Percentiles rank a stretch among this genome's conserved stretches.
Conservation (phyloP, 768 basidiomycete species). For the Peribolospora kevripleyi region DNA sequence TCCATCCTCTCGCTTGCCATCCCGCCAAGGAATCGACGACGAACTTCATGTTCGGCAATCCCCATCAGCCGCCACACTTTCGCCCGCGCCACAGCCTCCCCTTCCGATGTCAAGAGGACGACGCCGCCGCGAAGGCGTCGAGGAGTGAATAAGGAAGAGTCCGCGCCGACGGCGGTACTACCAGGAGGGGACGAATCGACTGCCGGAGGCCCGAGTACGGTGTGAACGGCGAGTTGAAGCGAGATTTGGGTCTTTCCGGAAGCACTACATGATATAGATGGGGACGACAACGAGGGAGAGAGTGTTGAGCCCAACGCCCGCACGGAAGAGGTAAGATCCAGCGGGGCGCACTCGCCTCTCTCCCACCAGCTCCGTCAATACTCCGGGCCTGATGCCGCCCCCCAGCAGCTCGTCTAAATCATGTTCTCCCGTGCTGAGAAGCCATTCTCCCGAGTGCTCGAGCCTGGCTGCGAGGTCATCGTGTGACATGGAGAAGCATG, state of each 20-base stretch:
- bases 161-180: conserved; percentile 47
- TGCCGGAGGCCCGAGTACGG: conserved; percentile 33
- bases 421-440: no score
- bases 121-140: conserved; percentile 8
- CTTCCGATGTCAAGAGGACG: conserved; percentile 16
- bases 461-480: no score
- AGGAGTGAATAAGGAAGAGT: conserved; percentile 43
- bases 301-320: not conserved
- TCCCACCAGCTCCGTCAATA: conserved; percentile 2
- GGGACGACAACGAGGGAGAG: not conserved
- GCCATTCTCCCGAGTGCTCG: no score
- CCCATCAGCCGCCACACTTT: conserved; percentile 7
- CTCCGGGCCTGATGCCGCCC: conserved; percentile 5
- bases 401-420: conserved; percentile 2
- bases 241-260: conserved; percentile 87
- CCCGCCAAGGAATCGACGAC: not conserved
- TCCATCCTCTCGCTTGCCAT: not conserved
- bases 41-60: conserved; percentile 11
- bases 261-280: conserved; percentile 30
- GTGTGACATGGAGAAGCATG: no score
- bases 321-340: not conserved
- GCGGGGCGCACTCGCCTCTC: not conserved
- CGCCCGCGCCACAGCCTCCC: conserved; percentile 16
- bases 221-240: conserved; percentile 63
- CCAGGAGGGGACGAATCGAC: conserved; percentile 41